Evolutionary conservation across 305 asterid genomes (phyloP).

Genomic region (Ilex paraguariensis): DNA sequence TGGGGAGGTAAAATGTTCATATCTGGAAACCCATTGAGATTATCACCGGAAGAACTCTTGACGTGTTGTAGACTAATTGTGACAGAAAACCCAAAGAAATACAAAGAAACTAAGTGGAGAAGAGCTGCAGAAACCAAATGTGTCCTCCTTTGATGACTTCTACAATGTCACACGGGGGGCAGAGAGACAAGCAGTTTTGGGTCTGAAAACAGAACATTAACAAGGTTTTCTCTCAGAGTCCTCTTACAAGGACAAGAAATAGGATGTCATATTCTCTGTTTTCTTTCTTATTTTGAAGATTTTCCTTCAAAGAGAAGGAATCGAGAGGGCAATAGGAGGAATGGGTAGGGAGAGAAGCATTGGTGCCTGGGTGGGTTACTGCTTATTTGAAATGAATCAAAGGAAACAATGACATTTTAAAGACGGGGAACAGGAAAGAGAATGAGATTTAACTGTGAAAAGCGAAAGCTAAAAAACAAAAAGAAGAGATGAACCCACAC

Average conservation of each 20-base stretch:
- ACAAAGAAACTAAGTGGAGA: conserved; percentile 4
- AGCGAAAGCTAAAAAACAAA: neutral
- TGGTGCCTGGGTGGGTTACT: neutral
- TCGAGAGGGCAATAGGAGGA: neutral
- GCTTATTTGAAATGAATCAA: neutral
- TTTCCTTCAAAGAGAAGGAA: neutral
- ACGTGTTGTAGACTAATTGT: conserved; percentile 24
- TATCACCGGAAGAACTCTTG: conserved; percentile 10
- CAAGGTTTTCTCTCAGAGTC: too few species aligned
- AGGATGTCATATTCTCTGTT: too few species aligned
- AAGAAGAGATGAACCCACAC: conserved; percentile 13
- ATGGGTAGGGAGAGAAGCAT: conserved; percentile 7
- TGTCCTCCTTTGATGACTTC: neutral
- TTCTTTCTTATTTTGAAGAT: neutral
- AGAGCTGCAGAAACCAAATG: conserved; percentile 3
- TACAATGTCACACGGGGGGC: too few species aligned
- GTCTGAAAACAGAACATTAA: too few species aligned
- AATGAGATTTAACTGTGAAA: neutral
- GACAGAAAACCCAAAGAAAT: conserved; percentile 2
- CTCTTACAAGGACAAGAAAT: neutral
- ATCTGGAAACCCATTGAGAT: conserved; percentile 7
- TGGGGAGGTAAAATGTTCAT: conserved; percentile 28
- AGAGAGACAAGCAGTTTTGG: too few species aligned
- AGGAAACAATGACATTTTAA: neutral
- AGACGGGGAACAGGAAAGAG: neutral